Conservation (phyloP, 2,329 filamentous ascomycete species). For the Ilyonectria sp. region DNA sequence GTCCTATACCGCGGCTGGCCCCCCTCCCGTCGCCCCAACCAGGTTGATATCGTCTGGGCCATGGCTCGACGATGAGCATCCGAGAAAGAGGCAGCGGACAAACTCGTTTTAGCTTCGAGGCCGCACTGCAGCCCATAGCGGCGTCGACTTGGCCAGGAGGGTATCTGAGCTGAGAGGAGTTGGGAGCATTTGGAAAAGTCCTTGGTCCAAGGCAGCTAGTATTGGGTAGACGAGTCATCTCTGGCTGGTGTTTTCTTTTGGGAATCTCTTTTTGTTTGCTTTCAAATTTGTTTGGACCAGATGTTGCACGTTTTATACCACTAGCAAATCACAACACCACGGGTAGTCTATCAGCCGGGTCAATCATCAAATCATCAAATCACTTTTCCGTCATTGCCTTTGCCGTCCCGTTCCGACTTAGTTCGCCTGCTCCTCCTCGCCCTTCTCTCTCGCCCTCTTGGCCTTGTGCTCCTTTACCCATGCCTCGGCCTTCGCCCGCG, state of each 20-base stretch:
- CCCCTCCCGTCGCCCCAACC: neutral
- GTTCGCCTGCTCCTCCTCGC: constrained; percentile 34
- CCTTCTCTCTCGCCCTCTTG: constrained; percentile 71
- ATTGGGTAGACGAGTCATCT: neutral
- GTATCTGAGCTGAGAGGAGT: neutral
- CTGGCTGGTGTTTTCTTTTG: constrained; percentile 15
- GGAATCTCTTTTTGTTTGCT: constrained; percentile 1
- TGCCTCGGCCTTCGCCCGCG: constrained; percentile 75
- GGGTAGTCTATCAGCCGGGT: constrained; percentile 24
- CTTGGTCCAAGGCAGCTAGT: constrained; percentile 9
- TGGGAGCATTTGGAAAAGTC: neutral
- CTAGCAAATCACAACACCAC: constrained; percentile 25
- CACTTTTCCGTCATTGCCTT: constrained; percentile 24
- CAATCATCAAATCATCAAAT: constrained; percentile 24
- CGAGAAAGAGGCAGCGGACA: constrained; percentile 43
- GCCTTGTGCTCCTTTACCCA: constrained; percentile 91
- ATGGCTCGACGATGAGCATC: constrained; percentile 30
- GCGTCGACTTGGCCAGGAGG: neutral
- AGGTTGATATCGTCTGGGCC: neutral
- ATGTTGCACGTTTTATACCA: constrained; percentile 22
- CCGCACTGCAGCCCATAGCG: neutral
- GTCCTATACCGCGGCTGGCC: neutral
- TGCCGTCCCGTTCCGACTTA: neutral
- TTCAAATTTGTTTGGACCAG: constrained; percentile 9
- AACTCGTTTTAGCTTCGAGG: constrained; percentile 30